These are phyloP conservation scores for Acer campestre DNA, from an alignment of 345 rosid genomes.

Conservation along the genomic window DNA sequence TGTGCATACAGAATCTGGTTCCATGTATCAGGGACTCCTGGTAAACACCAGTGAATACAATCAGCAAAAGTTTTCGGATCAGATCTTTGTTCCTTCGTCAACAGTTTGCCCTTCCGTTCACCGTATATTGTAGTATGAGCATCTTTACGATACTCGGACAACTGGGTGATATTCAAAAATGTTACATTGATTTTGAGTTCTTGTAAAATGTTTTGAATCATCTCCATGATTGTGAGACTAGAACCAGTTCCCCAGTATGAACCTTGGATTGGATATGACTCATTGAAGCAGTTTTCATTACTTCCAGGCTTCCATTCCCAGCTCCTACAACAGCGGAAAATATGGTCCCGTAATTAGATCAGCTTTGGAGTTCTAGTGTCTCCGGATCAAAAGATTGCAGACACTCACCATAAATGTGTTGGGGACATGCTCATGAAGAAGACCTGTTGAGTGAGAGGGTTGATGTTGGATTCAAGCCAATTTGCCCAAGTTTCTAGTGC, in stretches of 20 bases:
- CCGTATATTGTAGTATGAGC: slow-evolving; percentile 80
- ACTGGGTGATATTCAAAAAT: slow-evolving; percentile 69
- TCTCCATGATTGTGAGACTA: slow-evolving; percentile 73
- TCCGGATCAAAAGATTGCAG: not conserved
- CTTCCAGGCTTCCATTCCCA: slow-evolving; percentile 93
- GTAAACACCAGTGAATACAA: slow-evolving; percentile 96
- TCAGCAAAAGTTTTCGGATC: slow-evolving; percentile 71
- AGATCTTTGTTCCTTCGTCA: slow-evolving; percentile 69
- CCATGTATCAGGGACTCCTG: slow-evolving; percentile 93
- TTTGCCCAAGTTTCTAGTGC: slow-evolving; percentile 87
- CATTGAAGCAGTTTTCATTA: slow-evolving; percentile 75
- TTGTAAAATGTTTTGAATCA: slow-evolving; percentile 43
- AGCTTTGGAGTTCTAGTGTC: too few relatives aligned
- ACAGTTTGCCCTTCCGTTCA: slow-evolving; percentile 80
- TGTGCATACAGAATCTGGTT: slow-evolving; percentile 80
- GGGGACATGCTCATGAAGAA: slow-evolving; percentile 97
- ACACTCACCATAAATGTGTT: slow-evolving; percentile 78
- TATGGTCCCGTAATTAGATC: not conserved
- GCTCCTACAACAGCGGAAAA: slow-evolving; percentile 52
- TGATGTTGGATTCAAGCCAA: slow-evolving; percentile 70
- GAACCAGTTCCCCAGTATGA: slow-evolving; percentile 93
- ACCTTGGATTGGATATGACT: slow-evolving; percentile 60
- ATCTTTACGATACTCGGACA: slow-evolving; percentile 85
- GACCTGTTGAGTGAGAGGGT: slow-evolving; percentile 66
- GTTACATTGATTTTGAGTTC: slow-evolving; percentile 55